Base-by-base conservation (phyloP, 1,139 yeast species). In the Tardiomyces blankii region DNA sequence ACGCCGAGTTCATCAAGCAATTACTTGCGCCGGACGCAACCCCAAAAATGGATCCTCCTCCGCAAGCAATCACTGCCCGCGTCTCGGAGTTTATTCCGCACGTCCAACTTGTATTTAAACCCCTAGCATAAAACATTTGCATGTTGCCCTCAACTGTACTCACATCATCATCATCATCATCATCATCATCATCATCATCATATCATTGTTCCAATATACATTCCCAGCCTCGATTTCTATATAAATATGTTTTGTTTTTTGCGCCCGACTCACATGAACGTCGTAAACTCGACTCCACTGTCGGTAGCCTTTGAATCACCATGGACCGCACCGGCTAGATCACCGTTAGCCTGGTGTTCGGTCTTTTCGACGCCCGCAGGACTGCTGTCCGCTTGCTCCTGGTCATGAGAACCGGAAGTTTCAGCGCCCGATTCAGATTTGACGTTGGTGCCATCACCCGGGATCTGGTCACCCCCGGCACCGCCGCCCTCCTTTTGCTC, bases 401-500 rank as follows among this genome's bases (percentile, higher is more conserved):
- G 35, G 35, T 12, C 35, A 30, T 30, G 35, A 11, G n/a, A 5
- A 4, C 16, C 9, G 5, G 35, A 4, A 9, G 35, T 5, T 13
- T 12, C 35, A 5, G 16, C 35, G 16, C 35, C 35, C 9, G 16
- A 13, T 9, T 30, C 16, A 5, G 3, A 5, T 30, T 30, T 30
- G 16, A 30, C n/a, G 9, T n/a, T n/a, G n/a, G n/a, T 8, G 6
- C n/a, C 39, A 5, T 35, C 39, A 12, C 39, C 19, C 39, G 9
- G 39, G 6, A 9, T 14, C 39, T 9, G 19, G 19, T 14, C 39
- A 7, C 5, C 19, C 12, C 30, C 48, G 42, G 25, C 49, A 9
- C n/a, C 39, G 18, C 7, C 39, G 3, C 30, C 48, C 44, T 27
- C 49, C 46, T 42, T 42, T 27, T 56, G 61, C 43, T 54, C 62